A percentile compares a stretch with the other conserved stretches of the same genome.
Evolutionary conservation across 495 filamentous ascomycete species (phyloP).

Genomic region (Parathielavia appendiculata): DNA sequence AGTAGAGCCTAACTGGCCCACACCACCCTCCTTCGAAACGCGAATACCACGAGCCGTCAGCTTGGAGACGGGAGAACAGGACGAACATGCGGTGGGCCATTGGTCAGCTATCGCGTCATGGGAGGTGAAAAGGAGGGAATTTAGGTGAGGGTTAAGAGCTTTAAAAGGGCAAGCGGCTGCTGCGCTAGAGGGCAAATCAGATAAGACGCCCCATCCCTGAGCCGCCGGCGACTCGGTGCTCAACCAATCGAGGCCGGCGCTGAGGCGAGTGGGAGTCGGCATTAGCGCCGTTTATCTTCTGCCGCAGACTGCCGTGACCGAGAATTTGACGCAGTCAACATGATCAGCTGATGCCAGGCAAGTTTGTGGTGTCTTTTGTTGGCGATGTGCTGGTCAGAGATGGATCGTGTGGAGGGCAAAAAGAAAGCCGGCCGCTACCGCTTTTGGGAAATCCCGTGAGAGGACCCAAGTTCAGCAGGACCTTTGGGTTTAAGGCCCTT

Average conservation of each 20-base stretch:
- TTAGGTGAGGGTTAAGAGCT: no score
- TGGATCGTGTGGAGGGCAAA: background rate
- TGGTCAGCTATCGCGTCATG: constrained; percentile 9
- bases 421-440: background rate
- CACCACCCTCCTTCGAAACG: no score
- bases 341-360: background rate
- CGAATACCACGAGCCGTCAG: background rate
- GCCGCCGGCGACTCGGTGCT: background rate
- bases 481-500: background rate
- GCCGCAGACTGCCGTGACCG: background rate
- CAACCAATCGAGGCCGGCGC: background rate
- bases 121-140: background rate
- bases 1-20: no score
- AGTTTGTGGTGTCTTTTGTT: background rate
- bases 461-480: background rate
- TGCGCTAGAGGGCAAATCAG: constrained; percentile 3
- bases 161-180: background rate
- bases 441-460: background rate
- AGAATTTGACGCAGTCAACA: constrained; percentile 1
- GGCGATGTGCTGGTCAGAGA: background rate
- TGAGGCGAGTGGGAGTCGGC: background rate
- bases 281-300: constrained; percentile 1
- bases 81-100: background rate
- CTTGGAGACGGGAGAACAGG: background rate
- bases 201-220: constrained; percentile 2